These are phyloP conservation scores for Serpula lacrymans DNA, from an alignment of 768 basidiomycete genomes.

Conservation along the genomic window DNA sequence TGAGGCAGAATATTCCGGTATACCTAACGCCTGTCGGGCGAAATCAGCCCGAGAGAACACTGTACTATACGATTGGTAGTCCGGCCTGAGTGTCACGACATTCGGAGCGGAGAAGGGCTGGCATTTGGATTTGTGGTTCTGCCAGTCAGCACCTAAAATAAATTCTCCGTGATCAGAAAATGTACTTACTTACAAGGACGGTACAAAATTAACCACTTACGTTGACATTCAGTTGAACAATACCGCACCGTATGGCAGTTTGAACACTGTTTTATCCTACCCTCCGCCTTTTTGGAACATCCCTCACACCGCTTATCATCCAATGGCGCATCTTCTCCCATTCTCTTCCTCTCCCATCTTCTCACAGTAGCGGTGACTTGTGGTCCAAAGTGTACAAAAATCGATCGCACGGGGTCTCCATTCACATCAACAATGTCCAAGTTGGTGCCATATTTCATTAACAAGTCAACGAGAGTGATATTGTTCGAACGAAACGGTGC, in stretches of 20 bases:
- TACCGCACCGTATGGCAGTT: slow-evolving; percentile 46
- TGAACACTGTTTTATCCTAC: slow-evolving; percentile 37
- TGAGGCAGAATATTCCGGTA: slow-evolving; percentile 15
- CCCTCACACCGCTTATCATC: slow-evolving; percentile 43
- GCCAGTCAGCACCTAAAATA: slow-evolving; percentile 44
- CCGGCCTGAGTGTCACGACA: slow-evolving; percentile 46
- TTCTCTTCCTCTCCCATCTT: slow-evolving; percentile 46
- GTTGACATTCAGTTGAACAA: slow-evolving; percentile 53
- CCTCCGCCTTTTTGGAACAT: slow-evolving; percentile 25
- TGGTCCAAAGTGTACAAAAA: slow-evolving; percentile 37
- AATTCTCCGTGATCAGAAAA: background rate
- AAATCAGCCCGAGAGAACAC: slow-evolving; percentile 27
- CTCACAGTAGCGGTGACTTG: slow-evolving; percentile 40
- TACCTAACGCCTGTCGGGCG: slow-evolving; percentile 25
- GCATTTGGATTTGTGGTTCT: slow-evolving; percentile 44
- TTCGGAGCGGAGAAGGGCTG: slow-evolving; percentile 39
- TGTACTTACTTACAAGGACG: background rate
- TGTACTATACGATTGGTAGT: slow-evolving; percentile 23
- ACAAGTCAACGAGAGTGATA: slow-evolving; percentile 33
- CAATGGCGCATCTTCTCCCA: slow-evolving; percentile 38
- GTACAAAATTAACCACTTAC: slow-evolving; percentile 28
- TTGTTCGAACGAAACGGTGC: slow-evolving; percentile 32
- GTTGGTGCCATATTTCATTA: slow-evolving; percentile 50
- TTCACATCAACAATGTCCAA: slow-evolving; percentile 39
- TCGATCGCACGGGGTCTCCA: slow-evolving; percentile 28